These are phyloP conservation scores for Globisporangium takayamanum DNA, from an alignment of 352 stramenopile species.

Conservation along the genomic window DNA sequence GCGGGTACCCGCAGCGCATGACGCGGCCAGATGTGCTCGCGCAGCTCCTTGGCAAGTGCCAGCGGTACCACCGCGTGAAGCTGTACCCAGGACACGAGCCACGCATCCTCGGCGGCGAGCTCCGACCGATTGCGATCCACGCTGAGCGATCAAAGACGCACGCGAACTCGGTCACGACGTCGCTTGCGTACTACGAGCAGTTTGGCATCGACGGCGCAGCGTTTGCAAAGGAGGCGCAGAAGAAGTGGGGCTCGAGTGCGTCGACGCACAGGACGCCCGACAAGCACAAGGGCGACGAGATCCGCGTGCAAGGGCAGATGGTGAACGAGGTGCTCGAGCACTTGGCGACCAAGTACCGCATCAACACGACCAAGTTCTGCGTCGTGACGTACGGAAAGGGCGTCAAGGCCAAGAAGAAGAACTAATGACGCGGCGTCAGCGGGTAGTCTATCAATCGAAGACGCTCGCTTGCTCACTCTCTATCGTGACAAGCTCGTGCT, in stretches of 20 bases:
- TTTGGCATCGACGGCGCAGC: constrained; percentile 67
- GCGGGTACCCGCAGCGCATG: constrained; percentile 57
- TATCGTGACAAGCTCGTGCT: background rate
- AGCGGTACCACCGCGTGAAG: constrained; percentile 59
- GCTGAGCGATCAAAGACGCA: constrained; percentile 66
- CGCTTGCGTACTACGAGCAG: constrained; percentile 65
- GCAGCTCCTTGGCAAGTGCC: constrained; percentile 54
- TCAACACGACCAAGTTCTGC: constrained; percentile 66
- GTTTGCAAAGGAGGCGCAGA: constrained; percentile 77
- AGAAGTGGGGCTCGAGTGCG: constrained; percentile 79
- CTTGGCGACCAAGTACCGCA: constrained; percentile 55
- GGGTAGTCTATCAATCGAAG: background rate
- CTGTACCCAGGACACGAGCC: constrained; percentile 65
- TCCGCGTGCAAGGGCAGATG: constrained; percentile 78
- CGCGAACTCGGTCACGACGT: constrained; percentile 62
- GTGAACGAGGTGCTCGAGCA: constrained; percentile 68
- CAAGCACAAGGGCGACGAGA: constrained; percentile 64
- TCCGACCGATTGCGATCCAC: constrained; percentile 60
- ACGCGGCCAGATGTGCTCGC: constrained; percentile 46
- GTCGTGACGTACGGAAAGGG: constrained; percentile 67
- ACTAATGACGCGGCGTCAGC: background rate
- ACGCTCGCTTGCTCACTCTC: background rate
- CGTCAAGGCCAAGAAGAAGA: constrained; percentile 68
- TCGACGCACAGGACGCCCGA: constrained; percentile 40
- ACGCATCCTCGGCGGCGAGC: constrained; percentile 45